Conservation (phyloP, 768 basidiomycete species). For the Leucocoprinus leucothites region DNA sequence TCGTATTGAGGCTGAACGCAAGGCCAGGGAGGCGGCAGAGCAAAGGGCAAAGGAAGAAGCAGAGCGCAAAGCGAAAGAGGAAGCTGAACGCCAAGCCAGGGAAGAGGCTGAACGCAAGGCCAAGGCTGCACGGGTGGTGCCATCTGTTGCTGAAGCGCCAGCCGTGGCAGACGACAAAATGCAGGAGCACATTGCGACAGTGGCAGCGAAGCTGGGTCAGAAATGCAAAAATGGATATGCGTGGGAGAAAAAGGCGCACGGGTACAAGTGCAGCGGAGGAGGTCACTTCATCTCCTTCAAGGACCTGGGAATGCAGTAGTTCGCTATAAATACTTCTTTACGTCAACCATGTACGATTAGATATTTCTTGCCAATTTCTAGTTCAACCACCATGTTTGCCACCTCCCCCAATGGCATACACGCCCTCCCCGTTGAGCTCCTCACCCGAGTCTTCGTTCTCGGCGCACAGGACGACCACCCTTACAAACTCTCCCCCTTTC, state of each 20-base stretch:
- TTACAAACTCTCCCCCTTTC: conserved; percentile 43
- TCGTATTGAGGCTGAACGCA: neutral
- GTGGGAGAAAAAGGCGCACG: conserved; percentile 11
- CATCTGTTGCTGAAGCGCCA: conserved; percentile 2
- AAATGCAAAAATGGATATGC: conserved; percentile 12
- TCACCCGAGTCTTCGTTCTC: conserved; percentile 55
- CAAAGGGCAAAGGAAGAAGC: neutral
- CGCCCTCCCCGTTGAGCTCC: conserved; percentile 55
- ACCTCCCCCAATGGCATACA: conserved; percentile 31
- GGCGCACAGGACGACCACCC: conserved; percentile 44
- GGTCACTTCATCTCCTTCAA: conserved; percentile 12
- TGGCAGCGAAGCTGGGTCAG: conserved; percentile 1
- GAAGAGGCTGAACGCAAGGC: neutral
- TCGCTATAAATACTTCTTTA: conserved; percentile 1
- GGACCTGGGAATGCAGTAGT: conserved; percentile 11
- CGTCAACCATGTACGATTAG: conserved; percentile 6
- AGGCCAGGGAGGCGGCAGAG: neutral
- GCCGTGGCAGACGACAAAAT: conserved; percentile 4
- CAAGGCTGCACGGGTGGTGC: neutral
- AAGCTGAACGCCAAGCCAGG: neutral
- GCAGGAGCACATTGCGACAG: conserved; percentile 9
- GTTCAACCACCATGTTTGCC: conserved; percentile 15
- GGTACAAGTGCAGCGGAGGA: conserved; percentile 10
- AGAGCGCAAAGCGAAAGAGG: neutral
- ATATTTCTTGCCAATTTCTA: conserved; percentile 1